Evolutionary conservation across 148 eudicot genomes (phyloP).

Genomic region (Polygonum aviculare): DNA sequence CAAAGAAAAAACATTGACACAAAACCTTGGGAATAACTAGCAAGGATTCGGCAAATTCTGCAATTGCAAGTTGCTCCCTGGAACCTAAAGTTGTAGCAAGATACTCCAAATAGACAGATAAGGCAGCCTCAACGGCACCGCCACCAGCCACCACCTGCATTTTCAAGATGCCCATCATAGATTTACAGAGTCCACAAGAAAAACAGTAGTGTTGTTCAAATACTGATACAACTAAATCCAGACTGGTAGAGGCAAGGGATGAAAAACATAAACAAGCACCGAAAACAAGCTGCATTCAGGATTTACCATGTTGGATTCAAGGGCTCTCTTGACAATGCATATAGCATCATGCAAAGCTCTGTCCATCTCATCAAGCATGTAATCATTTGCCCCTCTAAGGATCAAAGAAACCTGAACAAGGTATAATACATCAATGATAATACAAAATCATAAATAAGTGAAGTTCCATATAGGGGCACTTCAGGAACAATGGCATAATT

Average conservation of each 20-base stretch:
- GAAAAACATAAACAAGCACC: neutral
- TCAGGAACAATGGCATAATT: neutral
- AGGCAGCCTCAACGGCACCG: conserved; percentile 96
- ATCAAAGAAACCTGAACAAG: conserved; percentile 65
- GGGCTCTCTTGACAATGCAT: conserved; percentile 91
- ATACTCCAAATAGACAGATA: conserved; percentile 83
- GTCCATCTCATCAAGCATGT: conserved; percentile 99
- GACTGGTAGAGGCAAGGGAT: neutral
- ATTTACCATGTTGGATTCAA: conserved; percentile 80
- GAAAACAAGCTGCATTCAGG: neutral
- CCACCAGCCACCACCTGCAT: conserved; percentile 96
- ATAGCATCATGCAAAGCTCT: conserved; percentile 96
- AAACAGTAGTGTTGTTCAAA: neutral
- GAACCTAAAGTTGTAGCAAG: conserved; percentile 95
- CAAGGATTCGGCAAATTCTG: conserved; percentile 94
- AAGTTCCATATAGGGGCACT: neutral
- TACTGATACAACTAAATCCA: neutral
- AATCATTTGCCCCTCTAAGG: conserved; percentile 95
- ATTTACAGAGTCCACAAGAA: too few species aligned
- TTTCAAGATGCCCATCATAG: neutral
- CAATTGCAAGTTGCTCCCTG: conserved; percentile 94
- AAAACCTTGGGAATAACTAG: conserved; percentile 83
- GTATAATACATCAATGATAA: neutral
- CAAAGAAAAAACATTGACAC: neutral
- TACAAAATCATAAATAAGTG: neutral